A percentile compares a stretch with the other conserved stretches of the same genome.
These are phyloP conservation scores for Boletus eberwhitei DNA, from an alignment of 768 basidiomycete species.

Conservation along the genomic window DNA sequence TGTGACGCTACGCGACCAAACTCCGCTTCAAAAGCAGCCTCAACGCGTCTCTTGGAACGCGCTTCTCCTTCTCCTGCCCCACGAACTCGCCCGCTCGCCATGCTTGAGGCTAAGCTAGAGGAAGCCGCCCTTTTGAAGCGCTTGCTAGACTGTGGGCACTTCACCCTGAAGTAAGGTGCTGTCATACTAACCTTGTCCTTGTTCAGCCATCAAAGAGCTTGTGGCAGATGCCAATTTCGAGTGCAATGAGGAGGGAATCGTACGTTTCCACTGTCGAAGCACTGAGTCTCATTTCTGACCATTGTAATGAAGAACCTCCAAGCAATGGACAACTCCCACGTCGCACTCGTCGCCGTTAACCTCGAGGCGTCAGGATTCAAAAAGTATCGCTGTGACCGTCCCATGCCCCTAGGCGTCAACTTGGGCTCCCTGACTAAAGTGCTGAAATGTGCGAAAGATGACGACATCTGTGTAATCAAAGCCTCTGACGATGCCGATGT, in stretches of 20 bases:
- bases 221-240: constrained; percentile 98
- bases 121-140: constrained; percentile 90
- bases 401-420: constrained; percentile 89
- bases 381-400: constrained; percentile 89
- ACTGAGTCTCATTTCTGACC: not conserved
- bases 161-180: not conserved
- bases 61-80: constrained; percentile 1
- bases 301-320: constrained; percentile 62
- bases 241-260: constrained; percentile 93
- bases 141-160: constrained; percentile 80
- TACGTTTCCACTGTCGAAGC: constrained; percentile 32
- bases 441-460: constrained; percentile 94
- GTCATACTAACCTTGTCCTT: constrained; percentile 1
- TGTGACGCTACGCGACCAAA: constrained; percentile 30
- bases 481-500: constrained; percentile 89
- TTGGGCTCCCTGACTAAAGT: constrained; percentile 89
- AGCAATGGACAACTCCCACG: constrained; percentile 99
- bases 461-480: constrained; percentile 87
- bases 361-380: constrained; percentile 79
- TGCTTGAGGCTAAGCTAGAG: constrained; percentile 89
- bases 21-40: constrained; percentile 34
- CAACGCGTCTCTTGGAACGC: constrained; percentile 31
- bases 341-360: constrained; percentile 90
- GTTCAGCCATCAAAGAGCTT: constrained; percentile 90
- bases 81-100: constrained; percentile 28